These are phyloP conservation scores for Penicillium dipodomyicola DNA, from an alignment of 495 filamentous ascomycete genomes.

Conservation along the genomic window DNA sequence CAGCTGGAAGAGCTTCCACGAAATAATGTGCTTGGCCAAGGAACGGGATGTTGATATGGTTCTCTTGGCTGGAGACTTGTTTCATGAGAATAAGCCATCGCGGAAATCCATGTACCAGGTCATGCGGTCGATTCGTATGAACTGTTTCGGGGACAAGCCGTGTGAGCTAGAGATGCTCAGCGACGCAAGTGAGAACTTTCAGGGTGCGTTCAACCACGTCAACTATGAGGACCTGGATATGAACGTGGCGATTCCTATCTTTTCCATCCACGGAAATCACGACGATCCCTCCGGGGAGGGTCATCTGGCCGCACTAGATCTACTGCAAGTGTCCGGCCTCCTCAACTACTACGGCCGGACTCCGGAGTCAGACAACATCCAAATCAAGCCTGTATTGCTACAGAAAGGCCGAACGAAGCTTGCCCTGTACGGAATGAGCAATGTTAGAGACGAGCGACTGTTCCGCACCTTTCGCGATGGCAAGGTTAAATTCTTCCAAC, in stretches of 20 bases:
- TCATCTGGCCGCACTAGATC: conserved; percentile 81
- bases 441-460: conserved; percentile 92
- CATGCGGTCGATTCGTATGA: conserved; percentile 87
- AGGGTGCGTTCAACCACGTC: conserved; percentile 80
- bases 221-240: conserved; percentile 98
- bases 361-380: conserved; percentile 87
- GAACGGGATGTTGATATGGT: conserved; percentile 95
- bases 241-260: conserved; percentile 95
- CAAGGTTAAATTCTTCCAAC: conserved; percentile 90
- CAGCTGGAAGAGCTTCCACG: conserved; percentile 94
- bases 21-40: conserved; percentile 88
- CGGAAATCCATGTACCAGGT: conserved; percentile 95
- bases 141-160: conserved; percentile 91
- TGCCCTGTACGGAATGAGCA: conserved; percentile 93
- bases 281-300: conserved; percentile 96
- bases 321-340: conserved; percentile 86
- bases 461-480: conserved; percentile 90
- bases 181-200: conserved; percentile 85
- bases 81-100: conserved; percentile 98
- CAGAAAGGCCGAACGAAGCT: conserved; percentile 95
- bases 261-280: conserved; percentile 98
- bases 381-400: conserved; percentile 83
- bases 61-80: conserved; percentile 87
- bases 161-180: conserved; percentile 95
- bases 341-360: conserved; percentile 95